These are phyloP conservation scores for Sporothrix humicola DNA, from an alignment of 2,329 filamentous ascomycete species.

Conservation along the genomic window DNA sequence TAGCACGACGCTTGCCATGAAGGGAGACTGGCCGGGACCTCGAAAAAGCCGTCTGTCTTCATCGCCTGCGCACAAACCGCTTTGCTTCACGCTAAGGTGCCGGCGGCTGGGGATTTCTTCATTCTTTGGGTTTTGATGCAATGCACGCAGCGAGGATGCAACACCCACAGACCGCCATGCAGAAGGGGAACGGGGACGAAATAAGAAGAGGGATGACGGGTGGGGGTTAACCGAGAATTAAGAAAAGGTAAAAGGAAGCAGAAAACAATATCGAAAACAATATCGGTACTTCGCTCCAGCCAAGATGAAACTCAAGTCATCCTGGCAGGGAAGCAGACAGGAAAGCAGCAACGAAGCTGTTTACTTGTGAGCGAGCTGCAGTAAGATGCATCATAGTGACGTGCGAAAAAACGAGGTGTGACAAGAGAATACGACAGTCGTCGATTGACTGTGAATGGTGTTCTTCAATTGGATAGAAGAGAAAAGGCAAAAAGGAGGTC, in stretches of 20 bases:
- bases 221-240: neutral
- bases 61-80: constrained; percentile 18
- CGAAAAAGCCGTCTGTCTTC: neutral
- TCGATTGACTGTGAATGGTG: neutral
- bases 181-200: neutral
- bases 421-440: neutral
- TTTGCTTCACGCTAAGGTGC: constrained; percentile 18
- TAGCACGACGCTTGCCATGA: neutral
- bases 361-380: too few species aligned
- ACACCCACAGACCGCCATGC: constrained; percentile 30
- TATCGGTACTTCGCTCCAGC: neutral
- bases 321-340: too few species aligned
- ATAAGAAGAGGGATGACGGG: neutral
- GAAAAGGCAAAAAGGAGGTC: neutral
- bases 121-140: neutral
- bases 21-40: too few species aligned
- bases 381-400: neutral
- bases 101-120: constrained; percentile 1
- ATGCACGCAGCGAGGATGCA: constrained; percentile 9
- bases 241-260: neutral
- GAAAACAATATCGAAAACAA: neutral
- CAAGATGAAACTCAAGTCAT: constrained; percentile 5
- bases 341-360: too few species aligned
- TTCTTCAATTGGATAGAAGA: neutral
- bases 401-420: neutral